Conservation (phyloP, 257 asterid species). For the Verbena officinalis region DNA sequence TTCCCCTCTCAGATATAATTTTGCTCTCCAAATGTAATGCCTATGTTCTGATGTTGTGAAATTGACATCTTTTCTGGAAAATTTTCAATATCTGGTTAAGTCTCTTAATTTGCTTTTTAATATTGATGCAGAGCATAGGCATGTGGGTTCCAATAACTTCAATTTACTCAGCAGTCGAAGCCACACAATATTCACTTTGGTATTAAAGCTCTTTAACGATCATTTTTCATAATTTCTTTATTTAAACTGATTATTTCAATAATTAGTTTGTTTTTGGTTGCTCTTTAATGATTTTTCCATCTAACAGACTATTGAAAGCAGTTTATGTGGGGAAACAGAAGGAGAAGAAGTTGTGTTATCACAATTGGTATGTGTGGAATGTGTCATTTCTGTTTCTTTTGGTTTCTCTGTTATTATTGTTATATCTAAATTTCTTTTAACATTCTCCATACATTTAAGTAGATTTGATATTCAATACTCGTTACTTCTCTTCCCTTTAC, state of each 20-base stretch:
- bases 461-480: conserved; percentile 12
- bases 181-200: conserved; percentile 93
- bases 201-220: conserved; percentile 32
- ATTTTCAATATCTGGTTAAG: conserved; percentile 9
- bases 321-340: conserved; percentile 55
- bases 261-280: conserved; percentile 13
- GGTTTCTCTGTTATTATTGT: neutral
- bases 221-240: conserved; percentile 26
- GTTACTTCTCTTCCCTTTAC: neutral
- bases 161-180: conserved; percentile 93
- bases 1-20: neutral
- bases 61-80: neutral
- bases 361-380: conserved; percentile 59
- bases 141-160: conserved; percentile 88
- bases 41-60: conserved; percentile 12
- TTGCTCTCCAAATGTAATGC: conserved; percentile 16
- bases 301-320: conserved; percentile 81
- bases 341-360: conserved; percentile 73
- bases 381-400: conserved; percentile 8
- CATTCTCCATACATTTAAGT: neutral
- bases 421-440: neutral
- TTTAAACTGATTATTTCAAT: conserved; percentile 5
- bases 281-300: conserved; percentile 28
- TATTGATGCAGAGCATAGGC: conserved; percentile 76
- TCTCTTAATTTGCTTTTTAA: conserved; percentile 17